Conservation (phyloP, 1,284 basidiomycete species). For the Tilletia setariae region DNA sequence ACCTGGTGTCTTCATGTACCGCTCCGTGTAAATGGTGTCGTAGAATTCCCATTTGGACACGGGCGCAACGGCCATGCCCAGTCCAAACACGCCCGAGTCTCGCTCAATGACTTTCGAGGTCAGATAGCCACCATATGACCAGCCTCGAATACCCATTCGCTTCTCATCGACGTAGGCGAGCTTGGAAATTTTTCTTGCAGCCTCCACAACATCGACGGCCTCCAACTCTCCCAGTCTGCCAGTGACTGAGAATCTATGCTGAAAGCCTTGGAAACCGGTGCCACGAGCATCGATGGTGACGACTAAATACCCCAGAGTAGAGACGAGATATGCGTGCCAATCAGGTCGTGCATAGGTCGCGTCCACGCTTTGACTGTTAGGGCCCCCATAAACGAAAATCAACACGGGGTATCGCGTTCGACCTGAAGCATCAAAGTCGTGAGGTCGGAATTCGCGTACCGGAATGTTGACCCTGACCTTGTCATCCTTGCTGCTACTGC, state of each 20-base stretch:
- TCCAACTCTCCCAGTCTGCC: slow-evolving; percentile 82
- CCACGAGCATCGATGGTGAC: slow-evolving; percentile 88
- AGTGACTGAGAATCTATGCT: slow-evolving; percentile 76
- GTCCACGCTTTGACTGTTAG: slow-evolving; percentile 63
- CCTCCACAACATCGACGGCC: slow-evolving; percentile 79
- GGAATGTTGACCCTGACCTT: slow-evolving; percentile 65
- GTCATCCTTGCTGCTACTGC: not conserved
- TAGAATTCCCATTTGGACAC: slow-evolving; percentile 57
- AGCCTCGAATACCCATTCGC: slow-evolving; percentile 70
- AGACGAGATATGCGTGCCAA: slow-evolving; percentile 83
- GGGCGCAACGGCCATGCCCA: slow-evolving; percentile 79
- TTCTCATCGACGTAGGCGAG: slow-evolving; percentile 72
- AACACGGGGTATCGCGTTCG: slow-evolving; percentile 84
- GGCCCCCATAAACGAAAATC: slow-evolving; percentile 71
- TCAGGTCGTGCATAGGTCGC: slow-evolving; percentile 29
- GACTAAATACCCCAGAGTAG: slow-evolving; percentile 76
- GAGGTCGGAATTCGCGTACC: slow-evolving; percentile 82
- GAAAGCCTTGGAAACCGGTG: slow-evolving; percentile 82
- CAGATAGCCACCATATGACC: slow-evolving; percentile 47
- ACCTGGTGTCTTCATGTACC: slow-evolving; percentile 86
- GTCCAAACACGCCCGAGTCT: slow-evolving; percentile 74
- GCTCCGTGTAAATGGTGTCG: slow-evolving; percentile 79
- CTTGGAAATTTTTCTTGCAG: slow-evolving; percentile 61
- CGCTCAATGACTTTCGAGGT: slow-evolving; percentile 57
- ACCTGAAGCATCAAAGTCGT: slow-evolving; percentile 84